phyloP scores from a whole-genome alignment of 148 eudicot genomes.

The Nyssa sinensis region DNA sequence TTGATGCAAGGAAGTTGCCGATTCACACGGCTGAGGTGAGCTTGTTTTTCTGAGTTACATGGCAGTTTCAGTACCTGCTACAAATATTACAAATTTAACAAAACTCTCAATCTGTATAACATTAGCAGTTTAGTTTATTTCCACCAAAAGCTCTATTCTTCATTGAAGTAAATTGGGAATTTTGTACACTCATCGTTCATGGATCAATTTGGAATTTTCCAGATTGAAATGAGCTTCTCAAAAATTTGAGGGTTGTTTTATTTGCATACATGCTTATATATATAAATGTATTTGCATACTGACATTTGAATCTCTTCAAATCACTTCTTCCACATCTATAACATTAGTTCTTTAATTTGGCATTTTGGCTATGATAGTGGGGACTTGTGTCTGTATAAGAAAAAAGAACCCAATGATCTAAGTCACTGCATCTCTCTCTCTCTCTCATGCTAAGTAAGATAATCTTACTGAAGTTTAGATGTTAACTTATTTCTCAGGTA shows the following conservation, averaged over 20 bases:
- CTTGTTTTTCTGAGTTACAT: not conserved
- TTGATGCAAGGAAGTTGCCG: constrained; percentile 60
- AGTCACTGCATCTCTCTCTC: not conserved
- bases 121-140: no score
- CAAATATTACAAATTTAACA: not conserved
- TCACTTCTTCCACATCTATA: not conserved
- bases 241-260: no score
- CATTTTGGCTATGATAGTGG: not conserved
- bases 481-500: constrained; percentile 50
- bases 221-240: no score
- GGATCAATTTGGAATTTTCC: not conserved
- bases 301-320: not conserved
- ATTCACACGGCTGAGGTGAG: constrained; percentile 73
- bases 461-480: not conserved
- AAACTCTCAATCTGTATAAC: not conserved
- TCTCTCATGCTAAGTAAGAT: not conserved
- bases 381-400: not conserved
- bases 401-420: not conserved
- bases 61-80: not conserved
- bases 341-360: not conserved
- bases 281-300: no score
- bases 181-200: not conserved
- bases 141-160: no score
- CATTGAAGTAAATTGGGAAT: not conserved
- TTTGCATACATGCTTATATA: no score